Evolutionary conservation across 306 rosid species (phyloP).

Genomic region (Trichosanthes truncata): DNA sequence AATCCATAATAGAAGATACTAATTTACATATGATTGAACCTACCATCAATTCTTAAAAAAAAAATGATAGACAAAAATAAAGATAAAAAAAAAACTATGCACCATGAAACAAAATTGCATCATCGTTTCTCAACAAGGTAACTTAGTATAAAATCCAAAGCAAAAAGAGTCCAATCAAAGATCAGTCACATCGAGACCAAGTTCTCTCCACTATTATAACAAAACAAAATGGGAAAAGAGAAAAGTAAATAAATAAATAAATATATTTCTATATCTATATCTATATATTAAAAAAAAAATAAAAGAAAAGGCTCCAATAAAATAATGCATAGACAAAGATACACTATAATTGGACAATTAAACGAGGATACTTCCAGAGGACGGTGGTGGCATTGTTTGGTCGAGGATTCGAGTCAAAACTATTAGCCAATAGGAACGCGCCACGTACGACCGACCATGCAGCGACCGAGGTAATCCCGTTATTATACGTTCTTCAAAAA

Average conservation of each 20-base stretch:
- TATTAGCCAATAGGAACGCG: conserved; percentile 10
- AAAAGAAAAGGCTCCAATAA: background rate
- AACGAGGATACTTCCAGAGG: conserved; percentile 6
- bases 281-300: too few relatives aligned
- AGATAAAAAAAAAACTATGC: background rate
- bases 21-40: too few relatives aligned
- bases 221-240: background rate
- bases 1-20: too few relatives aligned
- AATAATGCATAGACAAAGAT: background rate
- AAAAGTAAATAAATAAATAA: background rate
- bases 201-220: background rate
- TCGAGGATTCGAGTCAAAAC: conserved; percentile 13
- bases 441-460: conserved; percentile 45
- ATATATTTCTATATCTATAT: too few relatives aligned
- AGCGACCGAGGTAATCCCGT: background rate
- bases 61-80: too few relatives aligned
- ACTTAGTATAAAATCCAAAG: background rate
- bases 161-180: background rate
- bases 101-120: too few relatives aligned
- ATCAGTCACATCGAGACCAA: background rate
- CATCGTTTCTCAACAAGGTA: too few relatives aligned
- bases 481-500: background rate
- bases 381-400: conserved; percentile 23
- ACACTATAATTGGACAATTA: background rate
- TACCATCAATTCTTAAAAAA: too few relatives aligned